Base-by-base conservation (phyloP, 202 grass and related monocot species). In the Setaria viridis region DNA sequence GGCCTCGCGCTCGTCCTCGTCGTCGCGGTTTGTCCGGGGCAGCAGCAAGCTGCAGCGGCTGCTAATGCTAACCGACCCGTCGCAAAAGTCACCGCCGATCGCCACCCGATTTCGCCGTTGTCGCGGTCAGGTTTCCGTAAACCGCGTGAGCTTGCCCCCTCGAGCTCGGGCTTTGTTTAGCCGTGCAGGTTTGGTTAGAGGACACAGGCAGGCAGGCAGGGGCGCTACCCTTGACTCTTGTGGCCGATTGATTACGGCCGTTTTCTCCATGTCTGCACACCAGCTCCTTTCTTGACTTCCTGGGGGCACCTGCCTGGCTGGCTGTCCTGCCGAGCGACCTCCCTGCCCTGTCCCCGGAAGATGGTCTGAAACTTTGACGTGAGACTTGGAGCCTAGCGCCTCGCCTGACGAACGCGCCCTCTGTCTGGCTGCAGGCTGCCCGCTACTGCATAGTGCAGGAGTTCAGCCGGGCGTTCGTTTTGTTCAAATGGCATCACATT, bases 121-220 rank as follows among this genome's bases (percentile, higher is more conserved):
- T n/a, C 30, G 8, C 14, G 37, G 68, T 72, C 81, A 84, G 49
- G 35, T 74, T 64, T 30, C 67, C 67, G 20, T 85, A 42, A 67
- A 74, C 50, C 59, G 39, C 75, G 75, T 80, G 34, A 19, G 65
- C 56, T 50, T 62, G 7, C 39, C 39, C 17, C 2, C 2, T 70
- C n/a, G 17, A 54, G 16, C 29, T 20, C 21, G 39, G 20, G 10
- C 0, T 58, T 70, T 15, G 66, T 82, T 49, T 41, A 73, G 71
- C 71, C 62, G 12, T 75, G 85, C 54, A 71, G 11, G 81, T 46
- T 72, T 56, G 58, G 74, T 72, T 67, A 16, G 45, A 43, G 70
- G 55, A 46, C 78, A 30, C 21, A 29, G 47, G 47, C 25, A 25
- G 25, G 4, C 5, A 41, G 39, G 39, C 39, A 41, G 14, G 43